Evolutionary conservation across 331 rosid species (phyloP), one percentile per base, ranked within the genome.

Genomic region (Cydonia oblonga): DNA sequence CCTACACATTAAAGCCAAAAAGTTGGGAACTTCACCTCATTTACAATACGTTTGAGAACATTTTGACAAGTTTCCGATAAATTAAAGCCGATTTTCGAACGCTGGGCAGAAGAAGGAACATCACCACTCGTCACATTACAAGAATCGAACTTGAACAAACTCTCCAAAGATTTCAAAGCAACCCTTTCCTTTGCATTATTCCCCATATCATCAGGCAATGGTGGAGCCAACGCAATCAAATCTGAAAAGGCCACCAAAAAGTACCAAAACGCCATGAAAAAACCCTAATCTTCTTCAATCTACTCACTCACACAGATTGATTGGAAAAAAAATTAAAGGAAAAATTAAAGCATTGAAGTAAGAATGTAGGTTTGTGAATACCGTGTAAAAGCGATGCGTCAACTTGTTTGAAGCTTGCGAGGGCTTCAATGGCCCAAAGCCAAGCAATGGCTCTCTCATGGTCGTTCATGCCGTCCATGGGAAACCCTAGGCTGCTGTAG

Each of bases 401-500:
- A 19, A 89, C 77, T 67, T 84, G 74, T 32, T 66, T 77, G 76
- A 64, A 66, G 73, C 81, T 42, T 49, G 96, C 90, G 19, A 90
- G 79, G 76, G 93, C 84, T 84, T 93, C 93, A 24, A 89, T 80
- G 66, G 83, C 82, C 98, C 96, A 93, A 69, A 66, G 72, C 97
- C 97, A 88, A 52, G 92, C 86, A 66, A 77, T 80, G 40, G 35
- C 13, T 38, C 83, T 77, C 51, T 75, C 72, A 10, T 83, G 78
- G 23, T 73, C 74, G 62, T 77, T 38, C 73, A 81, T 23, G 22
- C 60, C 70, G 6, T 79, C 86, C 92, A 82, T 85, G 20, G 35
- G 63, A 29, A 58, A 14, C 32, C 59, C 30, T 24, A 40, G 2
- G 49, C 2, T 57, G 64, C 59, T 18, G 49, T 30, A 51, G 7